Evolutionary conservation across 2,329 filamentous ascomycete species (phyloP), one percentile per base, ranked within the genome.

Genomic region (Talaromyces sp.): DNA sequence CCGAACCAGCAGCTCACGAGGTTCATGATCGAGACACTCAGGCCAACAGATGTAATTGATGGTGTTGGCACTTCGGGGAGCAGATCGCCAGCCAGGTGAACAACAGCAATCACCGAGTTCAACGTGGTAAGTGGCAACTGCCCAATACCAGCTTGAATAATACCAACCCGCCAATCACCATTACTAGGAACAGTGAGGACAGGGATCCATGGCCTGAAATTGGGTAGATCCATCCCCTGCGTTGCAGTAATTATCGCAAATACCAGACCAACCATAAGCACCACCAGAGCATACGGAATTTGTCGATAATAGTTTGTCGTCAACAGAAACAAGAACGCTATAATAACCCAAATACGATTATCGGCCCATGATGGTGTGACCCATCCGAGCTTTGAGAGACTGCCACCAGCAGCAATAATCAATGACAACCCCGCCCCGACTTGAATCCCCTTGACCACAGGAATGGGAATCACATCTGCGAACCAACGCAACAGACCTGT

Each of bases 371-470:
- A 84, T 0, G 90, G 87, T 4, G 79, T 74, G 1, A 82, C 78
- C 92, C 92, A 96, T 13, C 82, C 81, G 3, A 97, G 82, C 2
- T 87, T 87, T 19, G 84, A 81, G 65, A 96, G 83, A 56, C 82
- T 85, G 0, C 83, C 82, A 3, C 91, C 92, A 8, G 92, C 91
- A 13, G 91, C 90, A 65, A 96, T 84, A 62, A 93, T 85, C 16
- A 98, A 84, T 16, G 90, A 92, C 57, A 98, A 82, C 1, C 94
- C 94, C 4, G 94, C 94, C 43, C 94, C 94, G 57, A 97, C 87
- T 78, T 98, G 95, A 69, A 98, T 97, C 35, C 94, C 94, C 75
- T 96, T 97, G 62, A 98, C 89, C 0, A 98, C 90, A 0, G 93
- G 91, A 14, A 93, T 86, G 0, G 94, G 94, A 9, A 96, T 90